Evolutionary conservation across 2,329 filamentous ascomycete species (phyloP), one percentile per base, ranked within the genome.

Genomic region (Fusarium papillatum): DNA sequence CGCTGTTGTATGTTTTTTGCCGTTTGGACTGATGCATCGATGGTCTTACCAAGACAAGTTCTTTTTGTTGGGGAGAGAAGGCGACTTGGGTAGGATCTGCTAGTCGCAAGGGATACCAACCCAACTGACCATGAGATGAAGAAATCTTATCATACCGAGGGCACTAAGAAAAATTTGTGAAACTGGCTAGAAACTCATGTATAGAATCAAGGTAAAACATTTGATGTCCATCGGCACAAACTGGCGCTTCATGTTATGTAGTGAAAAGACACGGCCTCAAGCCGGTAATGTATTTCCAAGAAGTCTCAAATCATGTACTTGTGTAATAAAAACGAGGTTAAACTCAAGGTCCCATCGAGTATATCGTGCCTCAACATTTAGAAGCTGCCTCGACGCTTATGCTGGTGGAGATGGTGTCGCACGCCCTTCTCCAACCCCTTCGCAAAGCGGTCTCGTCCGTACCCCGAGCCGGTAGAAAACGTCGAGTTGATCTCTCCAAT

Each of bases 401-500:
- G 64, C 41, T 71, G 70, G 16, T 68, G 50, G 24, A 68, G 64
- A 31, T 71, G 64, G 19, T 39, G 46, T 60, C 66, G n/a, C 41
- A 63, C 48, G 46, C 69, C 50, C 7, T 43, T 31, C 39, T 38
- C 36, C n/a, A 34, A 39, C 22, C 13, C 46, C 46, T n/a, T 31
- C 11, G 34, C 57, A 19, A n/a, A 17, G 22, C 48, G 19, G 10
- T 11, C 60, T 8, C 13, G 26, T 50, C 26, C 8, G 14, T 60
- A 60, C n/a, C 59, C 59, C 29, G 48, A 36, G 9, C 31, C 38
- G 9, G 48, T 10, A 5, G 70, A 64, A 39, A 67, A 73, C 26
- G 74, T 92, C 22, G 88, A 89, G 7, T 87, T 89, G 77, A 92
- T 88, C 75, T 92, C 89, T n/a, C 90, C 90, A 86, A 89, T 90